A percentile compares a stretch with the other conserved stretches of the same genome.
phyloP scores from a whole-genome alignment of 106 monocot species.

The Apostasia ramifera region DNA sequence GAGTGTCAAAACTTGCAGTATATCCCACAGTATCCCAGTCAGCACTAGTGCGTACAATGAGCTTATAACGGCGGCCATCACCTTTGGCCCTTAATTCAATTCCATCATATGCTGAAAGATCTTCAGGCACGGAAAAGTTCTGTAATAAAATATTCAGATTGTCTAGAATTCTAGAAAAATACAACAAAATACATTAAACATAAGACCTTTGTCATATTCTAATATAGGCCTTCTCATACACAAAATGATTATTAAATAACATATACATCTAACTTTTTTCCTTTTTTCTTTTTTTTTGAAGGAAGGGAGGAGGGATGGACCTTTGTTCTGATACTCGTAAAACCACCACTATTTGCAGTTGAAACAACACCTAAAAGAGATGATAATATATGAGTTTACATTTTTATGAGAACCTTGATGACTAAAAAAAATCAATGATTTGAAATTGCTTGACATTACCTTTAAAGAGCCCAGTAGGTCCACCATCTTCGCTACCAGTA shows the following conservation, averaged over 20 bases:
- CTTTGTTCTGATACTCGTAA: constrained; percentile 94
- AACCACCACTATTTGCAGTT: constrained; percentile 94
- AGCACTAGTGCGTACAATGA: constrained; percentile 70
- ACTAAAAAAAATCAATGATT: no score
- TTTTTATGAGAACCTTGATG: no score
- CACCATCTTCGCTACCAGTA: constrained; percentile 68
- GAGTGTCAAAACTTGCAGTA: constrained; percentile 84
- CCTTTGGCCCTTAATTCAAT: constrained; percentile 82
- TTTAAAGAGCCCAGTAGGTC: constrained; percentile 88
- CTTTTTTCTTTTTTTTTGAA: no score
- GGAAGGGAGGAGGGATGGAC: constrained; percentile 10
- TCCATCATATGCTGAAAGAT: constrained; percentile 96
- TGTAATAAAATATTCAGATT: constrained; percentile 21
- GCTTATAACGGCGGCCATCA: constrained; percentile 80
- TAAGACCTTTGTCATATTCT: no score
- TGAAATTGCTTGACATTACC: constrained; percentile 26
- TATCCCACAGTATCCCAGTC: constrained; percentile 96
- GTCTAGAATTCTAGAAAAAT: neutral
- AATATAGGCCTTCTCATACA: no score
- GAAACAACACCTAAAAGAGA: constrained; percentile 66
- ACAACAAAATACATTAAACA: no score
- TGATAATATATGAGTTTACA: neutral
- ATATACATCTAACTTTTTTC: no score
- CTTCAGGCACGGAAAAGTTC: constrained; percentile 85
- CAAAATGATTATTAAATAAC: no score